These are phyloP conservation scores for Ashbya aceris DNA, from an alignment of 1,139 yeast genomes.

Conservation along the genomic window DNA sequence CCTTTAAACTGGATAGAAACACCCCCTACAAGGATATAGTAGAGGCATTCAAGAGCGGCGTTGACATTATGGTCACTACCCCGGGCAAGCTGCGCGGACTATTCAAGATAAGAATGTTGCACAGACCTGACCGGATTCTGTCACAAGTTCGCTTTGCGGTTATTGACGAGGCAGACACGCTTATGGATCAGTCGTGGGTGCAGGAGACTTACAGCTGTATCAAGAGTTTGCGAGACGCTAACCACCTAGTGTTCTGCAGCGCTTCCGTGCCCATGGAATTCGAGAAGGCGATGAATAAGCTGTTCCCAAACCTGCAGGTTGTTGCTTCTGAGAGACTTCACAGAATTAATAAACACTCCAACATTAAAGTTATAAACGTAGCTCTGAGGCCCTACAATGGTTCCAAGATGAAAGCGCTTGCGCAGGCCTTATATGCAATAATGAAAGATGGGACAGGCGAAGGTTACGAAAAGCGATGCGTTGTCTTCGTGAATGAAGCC, in stretches of 20 bases:
- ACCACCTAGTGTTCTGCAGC: conserved; percentile 67
- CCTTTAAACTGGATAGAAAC: conserved; percentile 50
- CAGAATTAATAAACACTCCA: conserved; percentile 66
- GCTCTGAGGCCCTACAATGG: conserved; percentile 70
- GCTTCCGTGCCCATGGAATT: conserved; percentile 85
- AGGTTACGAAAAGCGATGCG: conserved; percentile 68
- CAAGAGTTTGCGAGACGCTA: conserved; percentile 43
- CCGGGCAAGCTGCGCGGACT: conserved; percentile 56
- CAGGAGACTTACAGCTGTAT: conserved; percentile 56
- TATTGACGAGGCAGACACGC: conserved; percentile 92
- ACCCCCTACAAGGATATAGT: conserved; percentile 43
- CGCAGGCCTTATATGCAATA: conserved; percentile 82
- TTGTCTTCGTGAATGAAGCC: conserved; percentile 77
- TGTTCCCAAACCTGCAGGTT: conserved; percentile 60
- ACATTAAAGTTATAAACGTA: conserved; percentile 68
- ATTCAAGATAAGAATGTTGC: conserved; percentile 36
- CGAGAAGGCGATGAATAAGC: conserved; percentile 47
- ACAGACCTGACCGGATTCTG: conserved; percentile 41
- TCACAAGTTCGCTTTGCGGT: conserved; percentile 50
- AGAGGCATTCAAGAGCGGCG: conserved; percentile 40
- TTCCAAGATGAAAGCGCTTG: conserved; percentile 72
- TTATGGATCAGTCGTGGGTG: conserved; percentile 76
- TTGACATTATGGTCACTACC: conserved; percentile 77
- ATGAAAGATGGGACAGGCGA: conserved; percentile 75
- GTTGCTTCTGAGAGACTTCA: conserved; percentile 79